phyloP scores from a whole-genome alignment of 306 rosid species.

The Begonia masoniana region DNA sequence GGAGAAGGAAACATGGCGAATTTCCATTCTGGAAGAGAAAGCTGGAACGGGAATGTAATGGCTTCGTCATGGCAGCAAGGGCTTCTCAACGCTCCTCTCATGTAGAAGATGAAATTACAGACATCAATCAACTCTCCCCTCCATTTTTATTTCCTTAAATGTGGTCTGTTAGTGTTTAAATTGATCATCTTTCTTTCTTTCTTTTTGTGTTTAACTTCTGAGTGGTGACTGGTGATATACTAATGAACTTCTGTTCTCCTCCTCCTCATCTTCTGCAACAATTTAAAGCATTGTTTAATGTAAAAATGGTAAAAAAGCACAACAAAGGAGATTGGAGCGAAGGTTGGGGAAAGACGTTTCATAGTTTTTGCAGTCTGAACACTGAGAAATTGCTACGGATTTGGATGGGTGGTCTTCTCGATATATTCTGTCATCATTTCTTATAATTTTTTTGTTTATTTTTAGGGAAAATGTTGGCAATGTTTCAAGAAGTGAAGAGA shows the following conservation, averaged over 20 bases:
- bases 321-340: no score
- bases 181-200: no score
- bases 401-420: constrained; percentile 31
- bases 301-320: no score
- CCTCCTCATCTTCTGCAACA: no score
- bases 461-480: background rate
- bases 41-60: constrained; percentile 62
- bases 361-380: constrained; percentile 41
- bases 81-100: constrained; percentile 74
- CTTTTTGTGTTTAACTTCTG: no score
- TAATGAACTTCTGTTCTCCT: no score
- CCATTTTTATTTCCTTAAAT: no score
- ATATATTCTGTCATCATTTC: constrained; percentile 55
- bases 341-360: constrained; percentile 34
- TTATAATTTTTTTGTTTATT: constrained; percentile 36
- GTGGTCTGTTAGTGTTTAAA: no score
- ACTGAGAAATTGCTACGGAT: constrained; percentile 32
- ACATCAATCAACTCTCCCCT: no score
- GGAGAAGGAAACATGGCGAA: constrained; percentile 45
- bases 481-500: no score
- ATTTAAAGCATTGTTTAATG: no score
- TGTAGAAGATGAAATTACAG: constrained; percentile 23
- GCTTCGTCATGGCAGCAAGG: constrained; percentile 91
- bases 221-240: no score
- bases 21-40: constrained; percentile 54